Base-by-base conservation (phyloP, 805 yeast species). In the Trichomonascus vanleenenianus region DNA sequence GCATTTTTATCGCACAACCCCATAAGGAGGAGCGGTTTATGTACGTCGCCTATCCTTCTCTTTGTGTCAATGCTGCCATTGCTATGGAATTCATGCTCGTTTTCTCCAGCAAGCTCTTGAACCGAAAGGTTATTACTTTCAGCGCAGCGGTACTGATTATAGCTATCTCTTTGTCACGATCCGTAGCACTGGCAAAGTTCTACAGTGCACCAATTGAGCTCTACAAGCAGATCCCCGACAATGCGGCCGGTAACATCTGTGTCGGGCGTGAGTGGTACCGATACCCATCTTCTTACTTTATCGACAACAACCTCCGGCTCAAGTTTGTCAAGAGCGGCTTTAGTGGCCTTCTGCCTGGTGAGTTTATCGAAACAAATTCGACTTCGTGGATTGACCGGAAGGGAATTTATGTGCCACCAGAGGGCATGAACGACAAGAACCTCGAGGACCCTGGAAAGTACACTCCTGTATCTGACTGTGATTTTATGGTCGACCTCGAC, bases 241-340 rank as follows among this genome's bases (percentile, higher is more conserved):
- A 58, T 15, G 47, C 57, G 5, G 54, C 56, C 2, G 66, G 65
- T 32, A 82, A 78, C 52, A 82, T 91, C 0, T 91, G 97, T 63
- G 72, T 84, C n/a, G 97, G 96, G 2, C 74, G 95, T 48, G 97
- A 91, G 65, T 89, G 97, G 97, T 87, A 86, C 58, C 84, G 91
- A 58, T 89, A 70, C 63, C 96, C 97, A 8, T 79, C 85, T 1
- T 88, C 96, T 0, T 85, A 88, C 60, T 86, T 89, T 58, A 66
- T 91, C 19, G 81, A 85, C 2, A 73, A 75, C 3, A 68, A 76
- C 47, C 72, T 72, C 55, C 67, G 96, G 52, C 66, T 87, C 19
- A 69, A 70, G 55, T 91, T 86, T 61, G 77, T 85, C 8, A 67
- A 72, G 46, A 80, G 87, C 46, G 93, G 91, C 1, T 91, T 89